Percentiles rank a stretch among this genome's conserved stretches.
These are phyloP conservation scores for Xylariaceae sp. DNA, from an alignment of 2,329 filamentous ascomycete species.

Conservation along the genomic window DNA sequence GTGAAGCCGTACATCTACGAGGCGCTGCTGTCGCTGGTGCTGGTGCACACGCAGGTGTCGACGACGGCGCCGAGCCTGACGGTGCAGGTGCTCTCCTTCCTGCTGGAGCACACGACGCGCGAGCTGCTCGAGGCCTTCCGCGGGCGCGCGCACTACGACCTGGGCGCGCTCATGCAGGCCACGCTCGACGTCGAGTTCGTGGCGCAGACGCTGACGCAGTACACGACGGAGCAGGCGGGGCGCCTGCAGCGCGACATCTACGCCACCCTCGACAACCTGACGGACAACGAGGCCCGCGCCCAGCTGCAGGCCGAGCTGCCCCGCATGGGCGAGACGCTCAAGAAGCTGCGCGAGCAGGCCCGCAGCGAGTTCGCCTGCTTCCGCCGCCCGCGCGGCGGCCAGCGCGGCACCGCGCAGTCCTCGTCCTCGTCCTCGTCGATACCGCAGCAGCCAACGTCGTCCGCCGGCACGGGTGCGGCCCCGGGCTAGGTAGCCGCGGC, in stretches of 20 bases:
- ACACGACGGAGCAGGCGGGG: constrained; percentile 74
- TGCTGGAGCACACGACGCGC: constrained; percentile 73
- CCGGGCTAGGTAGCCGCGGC: constrained; percentile 20
- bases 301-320: constrained; percentile 79
- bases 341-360: constrained; percentile 72
- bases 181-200: constrained; percentile 97
- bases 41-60: constrained; percentile 84
- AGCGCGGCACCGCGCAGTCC: neutral
- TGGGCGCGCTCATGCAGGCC: constrained; percentile 87
- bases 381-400: constrained; percentile 34
- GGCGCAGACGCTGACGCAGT: constrained; percentile 84
- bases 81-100: constrained; percentile 71
- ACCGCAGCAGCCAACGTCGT: neutral
- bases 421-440: constrained; percentile 1
- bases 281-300: constrained; percentile 76
- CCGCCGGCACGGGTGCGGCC: too few species aligned
- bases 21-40: constrained; percentile 73
- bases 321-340: constrained; percentile 81
- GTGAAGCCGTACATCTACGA: constrained; percentile 88
- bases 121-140: constrained; percentile 77
- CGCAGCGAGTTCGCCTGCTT: constrained; percentile 86
- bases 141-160: constrained; percentile 57
- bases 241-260: constrained; percentile 87
- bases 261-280: constrained; percentile 79
- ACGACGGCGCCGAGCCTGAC: constrained; percentile 73